Percentiles rank a stretch among this genome's conserved stretches.
Conservation (phyloP, 192 early-diverging fungal genomes). For the Coemansia sp. region DNA sequence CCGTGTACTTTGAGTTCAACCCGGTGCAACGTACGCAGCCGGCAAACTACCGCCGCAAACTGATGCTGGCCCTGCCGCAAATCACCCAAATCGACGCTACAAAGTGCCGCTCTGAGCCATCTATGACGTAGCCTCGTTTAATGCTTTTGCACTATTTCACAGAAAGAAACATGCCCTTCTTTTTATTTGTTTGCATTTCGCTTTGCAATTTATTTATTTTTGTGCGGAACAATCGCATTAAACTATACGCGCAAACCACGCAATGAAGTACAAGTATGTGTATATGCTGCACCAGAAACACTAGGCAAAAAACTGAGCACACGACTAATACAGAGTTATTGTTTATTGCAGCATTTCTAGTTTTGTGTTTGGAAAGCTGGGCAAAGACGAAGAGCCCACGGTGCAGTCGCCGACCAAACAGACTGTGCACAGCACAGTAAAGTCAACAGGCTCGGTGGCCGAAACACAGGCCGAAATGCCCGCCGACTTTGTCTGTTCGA, state of each 20-base stretch:
- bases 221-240: too few relatives aligned
- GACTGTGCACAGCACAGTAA: conserved; percentile 5
- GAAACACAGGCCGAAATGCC: conserved; percentile 26
- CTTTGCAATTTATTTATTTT: background rate
- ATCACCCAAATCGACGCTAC: conserved; percentile 91
- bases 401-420: background rate
- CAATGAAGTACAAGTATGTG: conserved; percentile 25
- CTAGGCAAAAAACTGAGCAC: too few relatives aligned
- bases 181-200: background rate
- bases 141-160: background rate
- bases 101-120: background rate
- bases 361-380: conserved; percentile 34
- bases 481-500: conserved; percentile 35
- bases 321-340: background rate
- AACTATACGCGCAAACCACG: background rate
- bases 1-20: conserved; percentile 95
- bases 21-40: conserved; percentile 78
- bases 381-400: conserved; percentile 12
- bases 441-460: conserved; percentile 18
- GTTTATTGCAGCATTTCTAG: conserved; percentile 12
- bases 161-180: background rate
- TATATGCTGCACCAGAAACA: too few relatives aligned
- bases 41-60: conserved; percentile 81
- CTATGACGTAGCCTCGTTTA: background rate
- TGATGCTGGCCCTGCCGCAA: conserved; percentile 81